A percentile compares a stretch with the other conserved stretches of the same genome.
These are phyloP conservation scores for Daldinia vernicosa DNA, from an alignment of 495 filamentous ascomycete species.

Conservation along the genomic window DNA sequence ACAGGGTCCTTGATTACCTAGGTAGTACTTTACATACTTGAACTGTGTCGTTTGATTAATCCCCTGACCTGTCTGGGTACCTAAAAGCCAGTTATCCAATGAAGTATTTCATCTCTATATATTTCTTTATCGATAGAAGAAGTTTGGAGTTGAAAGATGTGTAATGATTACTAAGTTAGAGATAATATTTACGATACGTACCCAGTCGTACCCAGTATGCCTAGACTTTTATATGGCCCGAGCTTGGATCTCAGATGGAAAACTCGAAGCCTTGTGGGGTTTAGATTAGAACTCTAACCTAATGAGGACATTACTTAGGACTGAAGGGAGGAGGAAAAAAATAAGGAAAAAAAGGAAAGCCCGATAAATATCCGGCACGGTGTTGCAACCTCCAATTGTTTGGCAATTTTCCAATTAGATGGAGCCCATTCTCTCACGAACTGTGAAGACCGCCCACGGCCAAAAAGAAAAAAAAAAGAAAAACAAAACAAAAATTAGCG, in stretches of 20 bases:
- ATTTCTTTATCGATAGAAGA: slow-evolving; percentile 1
- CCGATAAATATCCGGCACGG: slow-evolving; percentile 39
- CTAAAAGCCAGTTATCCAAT: background rate
- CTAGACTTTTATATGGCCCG: background rate
- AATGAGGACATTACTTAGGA: background rate
- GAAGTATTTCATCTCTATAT: background rate
- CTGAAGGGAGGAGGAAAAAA: slow-evolving; percentile 3
- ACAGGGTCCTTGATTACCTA: background rate
- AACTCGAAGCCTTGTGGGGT: background rate
- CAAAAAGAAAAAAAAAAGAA: slow-evolving; percentile 4
- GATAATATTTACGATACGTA: background rate
- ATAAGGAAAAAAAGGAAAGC: slow-evolving; percentile 30
- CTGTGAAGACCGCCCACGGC: slow-evolving; percentile 26
- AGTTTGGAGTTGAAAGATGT: background rate
- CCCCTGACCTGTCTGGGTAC: background rate
- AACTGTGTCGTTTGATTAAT: background rate
- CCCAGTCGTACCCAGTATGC: background rate
- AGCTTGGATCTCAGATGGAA: slow-evolving; percentile 6
- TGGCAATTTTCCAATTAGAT: slow-evolving; percentile 24
- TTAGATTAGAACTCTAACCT: background rate
- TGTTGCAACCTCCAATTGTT: slow-evolving; percentile 18
- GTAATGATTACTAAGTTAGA: background rate
- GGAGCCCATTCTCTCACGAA: slow-evolving; percentile 18
- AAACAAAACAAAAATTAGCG: slow-evolving; percentile 7
- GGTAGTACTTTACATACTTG: background rate